Evolutionary conservation across 805 yeast genomes (phyloP), one percentile per base, ranked within the genome.

Genomic region (Cyberlindnera subsufficiens): DNA sequence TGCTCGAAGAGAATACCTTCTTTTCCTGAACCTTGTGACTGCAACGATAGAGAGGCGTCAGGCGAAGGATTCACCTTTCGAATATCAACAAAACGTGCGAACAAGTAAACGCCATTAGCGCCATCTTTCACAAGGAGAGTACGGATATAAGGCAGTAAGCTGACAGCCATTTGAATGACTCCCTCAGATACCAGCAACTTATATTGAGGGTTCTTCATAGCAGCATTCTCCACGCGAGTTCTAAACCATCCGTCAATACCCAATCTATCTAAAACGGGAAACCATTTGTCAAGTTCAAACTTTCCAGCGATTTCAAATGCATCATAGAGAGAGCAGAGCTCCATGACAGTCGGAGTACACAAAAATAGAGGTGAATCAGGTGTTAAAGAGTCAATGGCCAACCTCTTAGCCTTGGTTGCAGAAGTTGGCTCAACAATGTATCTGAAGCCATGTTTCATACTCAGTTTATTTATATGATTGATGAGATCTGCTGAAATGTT

Each of bases 361-460:
- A 32, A 51, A 39, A 39, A 42, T 6, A 51, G 29, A 5, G 53
- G 45, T 16, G 33, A 15, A 6, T 35, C 30, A 6, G 48, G 43
- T 2, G 41, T 27, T 10, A 45, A 22, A 5, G 33, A 35, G 5
- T 36, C 17, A n/a, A 38, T 22, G 13, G 50, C 43, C 8, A 58
- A 36, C 18, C 44, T 51, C 39, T 72, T 65, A 2, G 90, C 74
- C 55, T 87, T 88, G 3, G 77, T 69, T 1, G 66, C 69, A 1
- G 93, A 82, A 0, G 96, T 88, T 4, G 96, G 96, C 50, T 88
- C 96, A 45, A 81, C 69, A 1, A 83, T 65, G 73, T 67, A 9
- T 57, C 61, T 10, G 66, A 61, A 32, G 47, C 55, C 25, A 42
- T 41, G 1, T 48, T 42, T 10, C 32, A 6, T 55, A 53, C 16